phyloP scores from a whole-genome alignment of 257 asterid species.

The Gentiana dahurica region DNA sequence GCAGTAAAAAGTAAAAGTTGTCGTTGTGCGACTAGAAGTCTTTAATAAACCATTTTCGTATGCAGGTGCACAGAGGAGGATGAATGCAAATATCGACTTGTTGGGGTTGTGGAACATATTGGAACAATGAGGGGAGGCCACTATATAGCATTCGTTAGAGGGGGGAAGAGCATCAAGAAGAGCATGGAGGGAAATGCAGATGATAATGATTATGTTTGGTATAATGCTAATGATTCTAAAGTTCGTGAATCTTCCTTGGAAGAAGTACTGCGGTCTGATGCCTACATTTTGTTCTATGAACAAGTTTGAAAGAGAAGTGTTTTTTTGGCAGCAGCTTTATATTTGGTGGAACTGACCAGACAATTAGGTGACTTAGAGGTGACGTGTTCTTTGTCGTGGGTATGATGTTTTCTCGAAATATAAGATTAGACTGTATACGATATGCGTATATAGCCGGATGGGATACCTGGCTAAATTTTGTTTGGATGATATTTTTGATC shows the following conservation, averaged over 20 bases:
- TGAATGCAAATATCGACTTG: slow-evolving; percentile 31
- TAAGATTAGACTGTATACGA: too few relatives aligned
- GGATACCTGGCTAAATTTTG: too few relatives aligned
- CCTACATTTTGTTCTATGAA: slow-evolving; percentile 83
- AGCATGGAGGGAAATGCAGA: slow-evolving; percentile 1
- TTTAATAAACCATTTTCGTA: not conserved
- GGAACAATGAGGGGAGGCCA: slow-evolving; percentile 93
- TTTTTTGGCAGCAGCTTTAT: slow-evolving; percentile 12
- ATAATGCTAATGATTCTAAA: slow-evolving; percentile 63
- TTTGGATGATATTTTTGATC: too few relatives aligned
- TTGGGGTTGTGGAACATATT: slow-evolving; percentile 76
- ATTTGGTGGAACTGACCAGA: slow-evolving; percentile 14
- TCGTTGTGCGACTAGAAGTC: not conserved
- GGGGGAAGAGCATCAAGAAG: slow-evolving; percentile 16
- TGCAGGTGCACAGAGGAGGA: slow-evolving; percentile 39
- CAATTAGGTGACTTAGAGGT: slow-evolving; percentile 7
- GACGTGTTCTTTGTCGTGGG: too few relatives aligned
- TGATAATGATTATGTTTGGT: slow-evolving; percentile 40
- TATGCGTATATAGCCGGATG: too few relatives aligned
- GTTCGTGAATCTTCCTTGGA: slow-evolving; percentile 54
- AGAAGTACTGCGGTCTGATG: slow-evolving; percentile 60
- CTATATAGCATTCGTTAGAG: slow-evolving; percentile 69
- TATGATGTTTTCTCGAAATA: too few relatives aligned
- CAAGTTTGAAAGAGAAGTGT: slow-evolving; percentile 27
- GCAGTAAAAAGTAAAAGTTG: not conserved